A percentile compares a stretch with the other conserved stretches of the same genome.
Evolutionary conservation across 495 filamentous ascomycete genomes (phyloP).

Genomic region (Podospora pseudoanserina): DNA sequence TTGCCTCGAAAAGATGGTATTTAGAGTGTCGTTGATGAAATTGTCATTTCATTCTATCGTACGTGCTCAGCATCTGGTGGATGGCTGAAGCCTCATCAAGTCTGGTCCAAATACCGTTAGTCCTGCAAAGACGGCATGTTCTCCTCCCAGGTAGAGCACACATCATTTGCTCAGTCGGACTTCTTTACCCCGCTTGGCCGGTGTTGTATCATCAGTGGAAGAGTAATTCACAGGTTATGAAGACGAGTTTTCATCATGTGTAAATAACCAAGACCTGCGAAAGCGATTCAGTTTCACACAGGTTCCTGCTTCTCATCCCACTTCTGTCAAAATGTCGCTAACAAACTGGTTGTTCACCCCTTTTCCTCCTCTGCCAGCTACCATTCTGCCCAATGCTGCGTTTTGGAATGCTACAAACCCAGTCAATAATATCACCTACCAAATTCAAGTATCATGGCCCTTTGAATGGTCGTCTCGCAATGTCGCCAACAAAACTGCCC

Average conservation of each 20-base stretch:
- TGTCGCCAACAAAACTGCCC: not conserved
- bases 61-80: not conserved
- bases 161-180: not conserved
- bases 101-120: not conserved
- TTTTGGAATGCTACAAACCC: conserved; percentile 21
- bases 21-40: too few relatives aligned
- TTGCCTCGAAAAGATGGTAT: too few relatives aligned
- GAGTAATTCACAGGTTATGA: too few relatives aligned
- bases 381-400: conserved; percentile 21
- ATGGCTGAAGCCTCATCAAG: not conserved
- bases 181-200: not conserved
- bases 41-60: too few relatives aligned
- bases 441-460: conserved; percentile 23
- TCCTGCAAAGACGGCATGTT: not conserved
- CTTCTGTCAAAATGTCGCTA: not conserved
- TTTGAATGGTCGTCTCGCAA: conserved; percentile 16
- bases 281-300: too few relatives aligned
- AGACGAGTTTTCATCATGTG: too few relatives aligned
- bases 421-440: conserved; percentile 18
- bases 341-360: conserved; percentile 20
- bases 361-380: conserved; percentile 18
- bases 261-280: too few relatives aligned
- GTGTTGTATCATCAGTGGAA: not conserved
- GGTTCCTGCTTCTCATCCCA: not conserved
- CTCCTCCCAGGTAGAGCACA: not conserved